Evolutionary conservation across 352 stramenopile species (phyloP).

Genomic region (Phytophthora capsici): DNA sequence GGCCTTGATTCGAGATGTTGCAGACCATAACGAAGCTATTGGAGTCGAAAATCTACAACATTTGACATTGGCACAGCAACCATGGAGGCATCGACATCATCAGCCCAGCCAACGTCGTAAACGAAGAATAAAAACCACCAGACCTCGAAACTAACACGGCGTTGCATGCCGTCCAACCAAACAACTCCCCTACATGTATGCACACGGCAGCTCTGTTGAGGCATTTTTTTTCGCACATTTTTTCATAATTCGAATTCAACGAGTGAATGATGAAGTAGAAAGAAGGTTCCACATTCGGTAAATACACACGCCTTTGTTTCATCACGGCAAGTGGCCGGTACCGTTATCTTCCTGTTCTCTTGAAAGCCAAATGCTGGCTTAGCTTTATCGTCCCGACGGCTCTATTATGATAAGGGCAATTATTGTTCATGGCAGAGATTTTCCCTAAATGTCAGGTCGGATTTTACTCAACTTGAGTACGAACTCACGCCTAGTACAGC

Average conservation of each 20-base stretch:
- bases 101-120: neutral
- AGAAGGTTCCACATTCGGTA: conserved; percentile 22
- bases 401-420: too few relatives aligned
- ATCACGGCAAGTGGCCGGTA: too few relatives aligned
- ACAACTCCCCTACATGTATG: neutral
- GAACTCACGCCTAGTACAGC: too few relatives aligned
- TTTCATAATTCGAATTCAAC: conserved; percentile 13
- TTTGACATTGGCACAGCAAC: neutral
- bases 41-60: neutral
- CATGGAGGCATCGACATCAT: neutral
- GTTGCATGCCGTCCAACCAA: neutral
- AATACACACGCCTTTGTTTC: too few relatives aligned
- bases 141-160: neutral
- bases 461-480: too few relatives aligned
- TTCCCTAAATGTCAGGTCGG: too few relatives aligned
- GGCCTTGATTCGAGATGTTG: neutral
- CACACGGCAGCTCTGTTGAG: neutral
- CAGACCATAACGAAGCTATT: neutral
- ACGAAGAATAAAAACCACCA: neutral
- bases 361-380: too few relatives aligned
- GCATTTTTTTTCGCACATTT: neutral
- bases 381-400: too few relatives aligned
- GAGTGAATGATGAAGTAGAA: conserved; percentile 35
- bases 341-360: too few relatives aligned
- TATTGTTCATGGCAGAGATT: too few relatives aligned